Base-by-base conservation (phyloP, 768 basidiomycete genomes). In the Auriscalpium vulgare region DNA sequence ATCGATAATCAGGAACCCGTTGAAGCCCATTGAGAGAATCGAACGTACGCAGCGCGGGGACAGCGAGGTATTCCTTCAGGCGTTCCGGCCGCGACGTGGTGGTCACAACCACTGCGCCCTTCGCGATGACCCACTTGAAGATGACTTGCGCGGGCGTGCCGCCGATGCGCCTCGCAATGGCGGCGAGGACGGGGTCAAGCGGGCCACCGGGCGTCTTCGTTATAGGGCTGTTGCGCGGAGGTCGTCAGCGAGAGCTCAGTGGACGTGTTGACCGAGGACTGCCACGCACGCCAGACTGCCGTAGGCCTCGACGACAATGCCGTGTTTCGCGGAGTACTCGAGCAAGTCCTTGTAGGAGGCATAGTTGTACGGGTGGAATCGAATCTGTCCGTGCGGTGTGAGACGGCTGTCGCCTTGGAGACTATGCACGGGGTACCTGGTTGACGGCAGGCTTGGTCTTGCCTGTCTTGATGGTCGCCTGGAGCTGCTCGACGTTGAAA, bases 361-460 rank as follows among this genome's bases (percentile, higher is more conserved):
- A 73, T 79, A 81, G 40, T 83, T 75, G 63, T 84, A 85, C n/a
- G 86, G 83, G 67, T 87, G 83, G 10, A 84, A 67, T 55, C 78
- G 78, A 54, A 86, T 80, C 80, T 85, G 50, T 45, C 40, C 21
- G 44, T 17, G 11, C 60, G 48, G 9, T 6, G 43, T 44, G 14
- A 17, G 43, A 44, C 43, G 6, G 13, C 13, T 29, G 23, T 29
- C 2, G 47, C 21, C 23, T 17, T 9, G 47, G 8, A 13, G 47
- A 48, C 9, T 48, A 2, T 48, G 43, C 23, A 29, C 5, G 5
- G 43, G 3, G 11, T 34, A 79, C 82, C 69, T 86, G 84, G 63
- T 85, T 84, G 29, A 82, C 81, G 2, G 76, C 81, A 5, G 84
- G 84, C 40, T 73, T 77, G 59, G 81, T 67, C 43, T 68, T 70